Percentiles rank a stretch among this genome's conserved stretches.
These are phyloP conservation scores for Melanomma pulvis-pyrius DNA, from an alignment of 495 filamentous ascomycete species.

Conservation along the genomic window DNA sequence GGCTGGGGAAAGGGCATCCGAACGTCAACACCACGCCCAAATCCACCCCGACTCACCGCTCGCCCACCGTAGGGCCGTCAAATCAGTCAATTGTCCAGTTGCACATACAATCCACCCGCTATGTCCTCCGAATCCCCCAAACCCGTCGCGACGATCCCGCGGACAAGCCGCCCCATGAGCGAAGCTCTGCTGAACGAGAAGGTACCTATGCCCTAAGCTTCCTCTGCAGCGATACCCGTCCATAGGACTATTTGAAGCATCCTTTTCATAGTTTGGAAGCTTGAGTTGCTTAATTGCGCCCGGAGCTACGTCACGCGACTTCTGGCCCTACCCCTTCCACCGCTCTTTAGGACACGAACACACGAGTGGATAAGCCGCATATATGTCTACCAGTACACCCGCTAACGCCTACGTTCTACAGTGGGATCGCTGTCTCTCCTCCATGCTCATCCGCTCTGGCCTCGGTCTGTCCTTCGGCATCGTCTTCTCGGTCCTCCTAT, in stretches of 20 bases:
- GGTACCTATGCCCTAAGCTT: conserved; percentile 56
- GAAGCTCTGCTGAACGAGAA: conserved; percentile 95
- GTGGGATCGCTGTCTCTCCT: conserved; percentile 99
- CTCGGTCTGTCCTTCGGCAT: conserved; percentile 95
- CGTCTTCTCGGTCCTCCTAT: conserved; percentile 96
- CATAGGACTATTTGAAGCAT: background rate
- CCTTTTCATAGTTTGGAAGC: background rate
- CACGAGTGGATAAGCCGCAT: background rate
- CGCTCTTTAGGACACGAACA: background rate
- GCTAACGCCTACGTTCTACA: conserved; percentile 46
- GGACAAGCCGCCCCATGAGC: conserved; percentile 76
- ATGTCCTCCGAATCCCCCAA: conserved; percentile 62
- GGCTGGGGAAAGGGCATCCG: background rate
- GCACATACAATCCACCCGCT: conserved; percentile 33
- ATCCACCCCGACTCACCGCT: background rate
- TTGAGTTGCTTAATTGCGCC: background rate
- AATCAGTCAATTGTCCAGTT: conserved; percentile 16
- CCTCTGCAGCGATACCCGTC: background rate
- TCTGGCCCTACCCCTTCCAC: background rate
- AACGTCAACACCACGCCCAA: conserved; percentile 11
- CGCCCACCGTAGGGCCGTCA: background rate
- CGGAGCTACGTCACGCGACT: background rate
- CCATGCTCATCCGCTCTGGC: conserved; percentile 89
- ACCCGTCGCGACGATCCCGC: conserved; percentile 51
- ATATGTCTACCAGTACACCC: background rate